These are phyloP conservation scores for Hymenoscyphus occultus DNA, from an alignment of 2,329 filamentous ascomycete species.

Conservation along the genomic window DNA sequence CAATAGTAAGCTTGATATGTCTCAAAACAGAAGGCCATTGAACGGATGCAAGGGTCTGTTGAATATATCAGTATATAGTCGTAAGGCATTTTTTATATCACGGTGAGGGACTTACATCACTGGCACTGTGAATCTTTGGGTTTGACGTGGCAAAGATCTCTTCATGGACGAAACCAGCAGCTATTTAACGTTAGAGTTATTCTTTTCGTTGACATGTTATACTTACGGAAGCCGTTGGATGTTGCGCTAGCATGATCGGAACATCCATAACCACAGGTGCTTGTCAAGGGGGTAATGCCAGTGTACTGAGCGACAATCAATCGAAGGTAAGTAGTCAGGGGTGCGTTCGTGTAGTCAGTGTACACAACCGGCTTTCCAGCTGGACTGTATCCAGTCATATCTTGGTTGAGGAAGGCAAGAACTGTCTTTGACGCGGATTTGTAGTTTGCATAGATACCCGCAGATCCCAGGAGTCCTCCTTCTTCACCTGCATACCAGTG, in stretches of 20 bases:
- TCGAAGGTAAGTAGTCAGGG: neutral
- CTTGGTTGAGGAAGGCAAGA: slow-evolving; percentile 94
- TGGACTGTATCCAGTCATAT: slow-evolving; percentile 71
- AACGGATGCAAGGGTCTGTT: slow-evolving; percentile 3
- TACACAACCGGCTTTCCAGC: slow-evolving; percentile 4
- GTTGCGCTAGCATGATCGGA: slow-evolving; percentile 7
- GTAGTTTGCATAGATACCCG: slow-evolving; percentile 81
- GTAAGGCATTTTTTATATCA: no score
- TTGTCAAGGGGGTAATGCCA: neutral
- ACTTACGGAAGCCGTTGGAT: slow-evolving; percentile 8
- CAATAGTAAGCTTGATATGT: slow-evolving; percentile 8
- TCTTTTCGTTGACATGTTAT: neutral
- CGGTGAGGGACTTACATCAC: slow-evolving; percentile 3
- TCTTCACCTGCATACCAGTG: slow-evolving; percentile 93
- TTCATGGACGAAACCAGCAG: slow-evolving; percentile 4
- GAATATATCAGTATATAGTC: neutral
- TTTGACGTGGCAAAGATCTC: slow-evolving; percentile 2
- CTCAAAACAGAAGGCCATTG: slow-evolving; percentile 3
- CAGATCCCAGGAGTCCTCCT: slow-evolving; percentile 78
- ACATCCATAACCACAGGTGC: slow-evolving; percentile 8
- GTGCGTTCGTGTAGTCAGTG: slow-evolving; percentile 8
- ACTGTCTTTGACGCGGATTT: slow-evolving; percentile 67
- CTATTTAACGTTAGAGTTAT: neutral
- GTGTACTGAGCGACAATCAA: slow-evolving; percentile 1
- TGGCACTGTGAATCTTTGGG: slow-evolving; percentile 9